Base-by-base conservation (phyloP, 2,329 filamentous ascomycete species). In the Helminthosporium solani region DNA sequence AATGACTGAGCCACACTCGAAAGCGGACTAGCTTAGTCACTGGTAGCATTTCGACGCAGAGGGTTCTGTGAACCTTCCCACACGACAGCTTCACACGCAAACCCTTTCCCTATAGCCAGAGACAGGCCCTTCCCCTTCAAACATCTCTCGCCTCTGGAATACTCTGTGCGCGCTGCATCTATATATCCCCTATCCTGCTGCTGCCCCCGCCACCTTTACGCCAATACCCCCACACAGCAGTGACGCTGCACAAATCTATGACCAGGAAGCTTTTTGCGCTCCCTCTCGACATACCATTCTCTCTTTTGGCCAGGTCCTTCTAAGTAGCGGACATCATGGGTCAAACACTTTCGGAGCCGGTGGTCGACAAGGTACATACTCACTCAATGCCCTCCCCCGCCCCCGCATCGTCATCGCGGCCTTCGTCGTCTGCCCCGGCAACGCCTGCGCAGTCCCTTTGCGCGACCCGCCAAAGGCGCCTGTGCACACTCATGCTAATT, bases 331-430 rank as follows among this genome's bases (percentile, higher is more conserved):
- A 55, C 62, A 67, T 35, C 40, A 99, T 99, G 94, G 94, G 94
- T 83, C 94, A 99, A 81, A 99, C 94, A 75, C 86, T 99, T 70
- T 97, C 92, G 68, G 94, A 99, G 81, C 94, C 94, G 67, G 91
- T 99, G 68, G 88, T 96, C 73, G 94, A 97, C 72, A 99, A 99
- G 91, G 94, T 99, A 82, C 72, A n/a, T n/a, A 82, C 74, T 40
- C 46, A 42, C 44, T 41, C 56, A 51, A 55, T 57, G 46, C 49
- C 40, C 31, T 49, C 47, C 60, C 61, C 61, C 62, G 54, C 57
- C 60, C 67, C 60, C 61, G 61, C 64, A 59, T 55, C 47, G 49
- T 49, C 50, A 50, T 43, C 50, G 47, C 44, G 52, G 40, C 36
- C 46, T 44, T n/a, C n/a, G n/a, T n/a, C n/a, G n/a, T n/a, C 47